Percentiles rank a stretch among this genome's conserved stretches.
These are phyloP conservation scores for Colletotrichum musicola DNA, from an alignment of 2,329 filamentous ascomycete genomes.

Conservation along the genomic window DNA sequence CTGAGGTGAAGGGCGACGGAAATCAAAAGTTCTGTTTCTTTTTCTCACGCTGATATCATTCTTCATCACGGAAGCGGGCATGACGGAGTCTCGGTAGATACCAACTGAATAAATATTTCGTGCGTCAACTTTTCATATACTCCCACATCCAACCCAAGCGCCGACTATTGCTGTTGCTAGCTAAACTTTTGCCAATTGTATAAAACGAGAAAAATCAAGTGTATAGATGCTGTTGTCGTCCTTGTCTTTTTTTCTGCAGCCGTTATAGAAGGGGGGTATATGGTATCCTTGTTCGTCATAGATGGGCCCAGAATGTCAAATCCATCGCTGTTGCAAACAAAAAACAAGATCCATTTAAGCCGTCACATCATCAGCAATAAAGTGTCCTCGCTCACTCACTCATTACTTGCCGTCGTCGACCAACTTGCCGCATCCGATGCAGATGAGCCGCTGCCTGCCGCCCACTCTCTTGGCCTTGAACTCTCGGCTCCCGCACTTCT, in stretches of 20 bases:
- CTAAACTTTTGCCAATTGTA: background rate
- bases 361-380: background rate
- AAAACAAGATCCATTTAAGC: conserved; percentile 4
- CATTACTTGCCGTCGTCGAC: conserved; percentile 36
- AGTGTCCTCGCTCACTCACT: background rate
- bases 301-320: conserved; percentile 31
- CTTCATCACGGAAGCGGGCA: background rate
- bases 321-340: conserved; percentile 25
- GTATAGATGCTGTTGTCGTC: conserved; percentile 10
- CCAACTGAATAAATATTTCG: conserved; percentile 3
- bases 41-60: background rate
- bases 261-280: conserved; percentile 26
- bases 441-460: conserved; percentile 70
- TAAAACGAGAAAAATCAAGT: background rate
- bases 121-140: background rate
- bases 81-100: conserved; percentile 23
- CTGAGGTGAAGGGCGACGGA: conserved; percentile 14
- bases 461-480: conserved; percentile 72
- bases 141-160: background rate
- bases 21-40: background rate
- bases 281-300: conserved; percentile 34
- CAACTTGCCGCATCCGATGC: conserved; percentile 64
- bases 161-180: background rate
- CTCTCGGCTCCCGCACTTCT: conserved; percentile 69
- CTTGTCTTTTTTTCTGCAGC: conserved; percentile 12